Conservation (phyloP, 108 stramenopile species). For the Chaetoceros muelleri region DNA sequence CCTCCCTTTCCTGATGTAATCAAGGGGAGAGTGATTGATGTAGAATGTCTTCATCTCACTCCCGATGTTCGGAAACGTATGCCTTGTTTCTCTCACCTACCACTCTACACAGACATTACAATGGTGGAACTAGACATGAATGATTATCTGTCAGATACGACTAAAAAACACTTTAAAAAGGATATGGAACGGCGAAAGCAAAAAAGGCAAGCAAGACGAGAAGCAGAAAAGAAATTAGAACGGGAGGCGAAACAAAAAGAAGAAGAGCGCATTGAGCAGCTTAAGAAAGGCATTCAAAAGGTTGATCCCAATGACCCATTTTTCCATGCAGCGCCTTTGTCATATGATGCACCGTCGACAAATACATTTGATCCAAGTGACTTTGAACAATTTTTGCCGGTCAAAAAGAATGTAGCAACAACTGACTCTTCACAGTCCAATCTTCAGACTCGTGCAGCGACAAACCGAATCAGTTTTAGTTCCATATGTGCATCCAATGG, state of each 20-base stretch:
- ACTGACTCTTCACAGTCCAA: background rate
- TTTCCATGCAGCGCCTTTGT: constrained; percentile 22
- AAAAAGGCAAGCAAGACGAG: constrained; percentile 24
- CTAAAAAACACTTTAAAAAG: constrained; percentile 38
- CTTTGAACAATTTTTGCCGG: constrained; percentile 1
- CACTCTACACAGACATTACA: constrained; percentile 36
- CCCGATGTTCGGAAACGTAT: constrained; percentile 47
- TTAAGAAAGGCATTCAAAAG: constrained; percentile 27
- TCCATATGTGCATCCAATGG: background rate
- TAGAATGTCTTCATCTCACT: constrained; percentile 45
- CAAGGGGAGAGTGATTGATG: constrained; percentile 43
- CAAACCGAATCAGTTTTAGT: background rate
- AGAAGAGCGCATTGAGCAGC: constrained; percentile 30
- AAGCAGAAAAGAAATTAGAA: constrained; percentile 51
- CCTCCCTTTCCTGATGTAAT: constrained; percentile 59
- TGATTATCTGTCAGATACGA: constrained; percentile 33
- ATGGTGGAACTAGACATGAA: constrained; percentile 65
- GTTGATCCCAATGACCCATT: constrained; percentile 62
- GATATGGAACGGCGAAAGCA: constrained; percentile 56
- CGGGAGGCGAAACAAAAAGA: constrained; percentile 22
- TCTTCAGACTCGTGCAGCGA: background rate
- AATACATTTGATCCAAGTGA: constrained; percentile 8
- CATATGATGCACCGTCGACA: background rate
- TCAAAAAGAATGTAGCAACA: background rate
- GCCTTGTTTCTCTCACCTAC: constrained; percentile 64